Base-by-base conservation (phyloP, 257 asterid genomes). In the Capsicum rhomboideum region DNA sequence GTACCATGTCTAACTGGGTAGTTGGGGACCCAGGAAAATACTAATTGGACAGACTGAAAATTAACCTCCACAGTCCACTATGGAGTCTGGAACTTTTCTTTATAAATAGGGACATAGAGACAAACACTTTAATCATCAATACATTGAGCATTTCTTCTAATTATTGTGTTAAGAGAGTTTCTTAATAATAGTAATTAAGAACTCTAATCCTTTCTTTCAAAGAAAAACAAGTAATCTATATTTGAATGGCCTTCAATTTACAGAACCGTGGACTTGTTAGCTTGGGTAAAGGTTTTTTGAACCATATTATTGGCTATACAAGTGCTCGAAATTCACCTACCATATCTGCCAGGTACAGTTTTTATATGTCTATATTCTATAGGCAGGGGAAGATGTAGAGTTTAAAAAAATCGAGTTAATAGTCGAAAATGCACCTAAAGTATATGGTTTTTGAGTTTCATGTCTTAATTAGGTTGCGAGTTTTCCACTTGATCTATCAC, bases 181-280 rank as follows among this genome's bases (percentile, higher is more conserved):
- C 79, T 54, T 78, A 56, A 67, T 67, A 56, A 67, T 67, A 58
- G 14, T 26, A 37, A 69, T 69, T 69, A 69, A 69, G 18, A 69
- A 66, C 23, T 66, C 29, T 40, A 37, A 71, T 71, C 29, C 31
- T 18, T 34, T 20, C 21, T 68, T 18, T 68, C 9, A 34, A 34
- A n/a, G n/a, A 29, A 13, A 42, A 63, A 63, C 78, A 53, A 28
- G 71, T 28, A 28, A 28, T 26, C 71, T 20, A 16, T 55, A 79
- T 54, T 79, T 72, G 52, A 68, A 85, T 85, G 87, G 84, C 87
- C 59, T 42, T 52, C 80, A 21, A 42, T 80, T 80, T 85, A 14
- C 84, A 67, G 21, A 71, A 44, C 16, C 42, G 84, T 23, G 82
- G 84, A 67, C n/a, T 84, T 26, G 23, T 26, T 54, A 67, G 77